Evolutionary conservation across 805 yeast species (phyloP), one percentile per base, ranked within the genome.

Genomic region (Cyberlindnera euphorbiae): DNA sequence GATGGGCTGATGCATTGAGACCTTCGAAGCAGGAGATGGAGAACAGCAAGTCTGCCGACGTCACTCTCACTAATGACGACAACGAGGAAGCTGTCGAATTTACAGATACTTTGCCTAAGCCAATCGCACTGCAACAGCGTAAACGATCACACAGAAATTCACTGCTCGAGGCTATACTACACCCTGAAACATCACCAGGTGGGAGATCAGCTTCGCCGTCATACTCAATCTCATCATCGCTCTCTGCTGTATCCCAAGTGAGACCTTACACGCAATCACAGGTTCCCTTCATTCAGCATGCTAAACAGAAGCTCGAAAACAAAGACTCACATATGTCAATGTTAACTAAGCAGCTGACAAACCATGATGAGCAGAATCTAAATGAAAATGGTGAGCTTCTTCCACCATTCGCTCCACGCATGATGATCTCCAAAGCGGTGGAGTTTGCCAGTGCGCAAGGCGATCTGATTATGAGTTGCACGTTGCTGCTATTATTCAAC

Each of bases 391-490:
- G 26, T 17, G 44, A 30, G 18, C 28, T 41, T 6, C 18, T 51
- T 1, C 58, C 56, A n/a, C 86, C 89, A 0, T 83, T 88, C 83
- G 63, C 67, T 13, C 71, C 82, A 3, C 58, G 64, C 7, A 59
- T 55, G 31, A 53, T 83, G 38, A 62, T 83, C 9, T 49, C 60
- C 31, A 63, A 74, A 45, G 75, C 78, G 0, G 56, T 75, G n/a
- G 68, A 67, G 16, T 79, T 73, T 56, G 72, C 81, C 28, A 53
- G 71, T 5, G 56, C 56, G 8, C 82, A 79, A 45, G 90, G 90
- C 1, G 87, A 83, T 52, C 49, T 79, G 13, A 61, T 79, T 11
- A 63, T 78, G 67, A 67, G 80, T 42, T 70, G 82, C 5, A 68
- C 82, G 0, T 46, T 83, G 24, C 63, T 79, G 0, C 47, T 79